Conservation (phyloP, 2,329 filamentous ascomycete species). For the Diaporthe sp. region DNA sequence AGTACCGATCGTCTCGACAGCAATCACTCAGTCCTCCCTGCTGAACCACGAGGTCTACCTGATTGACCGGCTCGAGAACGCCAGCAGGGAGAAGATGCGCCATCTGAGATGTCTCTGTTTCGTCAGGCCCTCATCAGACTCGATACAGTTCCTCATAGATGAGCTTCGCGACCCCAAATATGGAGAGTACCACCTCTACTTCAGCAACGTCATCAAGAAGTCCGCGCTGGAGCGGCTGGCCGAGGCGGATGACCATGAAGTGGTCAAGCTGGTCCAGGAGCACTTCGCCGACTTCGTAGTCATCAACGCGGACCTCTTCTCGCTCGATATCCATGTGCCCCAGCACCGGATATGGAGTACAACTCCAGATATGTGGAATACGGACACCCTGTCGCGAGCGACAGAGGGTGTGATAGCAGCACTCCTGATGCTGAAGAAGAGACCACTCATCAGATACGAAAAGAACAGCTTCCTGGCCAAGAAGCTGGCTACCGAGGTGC, state of each 20-base stretch:
- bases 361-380: constrained; percentile 89
- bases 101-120: constrained; percentile 95
- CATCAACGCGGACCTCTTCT: constrained; percentile 94
- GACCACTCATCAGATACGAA: constrained; percentile 92
- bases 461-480: constrained; percentile 91
- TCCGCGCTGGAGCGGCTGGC: constrained; percentile 93
- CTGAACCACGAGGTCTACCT: constrained; percentile 98
- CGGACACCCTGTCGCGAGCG: constrained; percentile 86
- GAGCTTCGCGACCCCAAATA: constrained; percentile 97
- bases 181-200: constrained; percentile 96
- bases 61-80: constrained; percentile 94
- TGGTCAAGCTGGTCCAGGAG: constrained; percentile 94
- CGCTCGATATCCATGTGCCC: constrained; percentile 80
- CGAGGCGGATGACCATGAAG: constrained; percentile 97
- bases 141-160: constrained; percentile 93
- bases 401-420: constrained; percentile 90
- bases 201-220: constrained; percentile 98
- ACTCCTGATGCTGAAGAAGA: constrained; percentile 93
- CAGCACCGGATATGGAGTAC: constrained; percentile 84
- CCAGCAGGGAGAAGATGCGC: constrained; percentile 94
- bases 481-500: constrained; percentile 92
- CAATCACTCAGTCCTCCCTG: constrained; percentile 93
- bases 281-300: constrained; percentile 97
- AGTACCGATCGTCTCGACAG: constrained; percentile 92
- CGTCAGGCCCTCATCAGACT: constrained; percentile 90